Conservation (phyloP, 148 eudicot species). For the Oxyria digyna region DNA sequence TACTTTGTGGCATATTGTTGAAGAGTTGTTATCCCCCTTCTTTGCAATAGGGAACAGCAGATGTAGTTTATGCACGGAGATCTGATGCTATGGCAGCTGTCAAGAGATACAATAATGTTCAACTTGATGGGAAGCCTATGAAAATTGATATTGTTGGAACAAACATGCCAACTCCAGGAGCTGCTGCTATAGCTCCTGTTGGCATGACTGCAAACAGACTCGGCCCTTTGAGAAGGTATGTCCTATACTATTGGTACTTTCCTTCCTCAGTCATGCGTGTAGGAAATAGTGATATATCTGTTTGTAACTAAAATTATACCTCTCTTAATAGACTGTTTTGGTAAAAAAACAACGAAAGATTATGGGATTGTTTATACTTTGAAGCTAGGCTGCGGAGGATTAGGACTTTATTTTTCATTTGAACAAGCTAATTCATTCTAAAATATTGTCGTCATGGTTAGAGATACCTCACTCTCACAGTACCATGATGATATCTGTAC, state of each 20-base stretch:
- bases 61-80: conserved; percentile 30
- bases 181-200: conserved; percentile 12
- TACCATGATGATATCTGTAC: not conserved
- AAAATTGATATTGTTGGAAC: conserved; percentile 31
- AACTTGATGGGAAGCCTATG: conserved; percentile 45
- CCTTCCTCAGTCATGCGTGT: not conserved
- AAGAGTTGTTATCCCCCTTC: conserved; percentile 1
- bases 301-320: not conserved
- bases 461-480: not conserved
- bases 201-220: conserved; percentile 17
- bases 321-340: not conserved
- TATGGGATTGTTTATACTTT: not conserved
- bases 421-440: not conserved
- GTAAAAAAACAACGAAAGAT: not conserved
- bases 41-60: conserved; percentile 36
- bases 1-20: conserved; percentile 13
- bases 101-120: conserved; percentile 33
- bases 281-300: not conserved
- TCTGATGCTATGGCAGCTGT: conserved; percentile 34
- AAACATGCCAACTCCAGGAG: conserved; percentile 23
- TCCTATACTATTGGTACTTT: not conserved
- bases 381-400: not conserved
- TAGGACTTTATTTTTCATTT: not conserved
- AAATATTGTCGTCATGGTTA: not conserved
- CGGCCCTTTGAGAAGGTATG: conserved; percentile 19